These are phyloP conservation scores for Sicyos baderoa DNA, from an alignment of 306 rosid genomes.

Conservation along the genomic window DNA sequence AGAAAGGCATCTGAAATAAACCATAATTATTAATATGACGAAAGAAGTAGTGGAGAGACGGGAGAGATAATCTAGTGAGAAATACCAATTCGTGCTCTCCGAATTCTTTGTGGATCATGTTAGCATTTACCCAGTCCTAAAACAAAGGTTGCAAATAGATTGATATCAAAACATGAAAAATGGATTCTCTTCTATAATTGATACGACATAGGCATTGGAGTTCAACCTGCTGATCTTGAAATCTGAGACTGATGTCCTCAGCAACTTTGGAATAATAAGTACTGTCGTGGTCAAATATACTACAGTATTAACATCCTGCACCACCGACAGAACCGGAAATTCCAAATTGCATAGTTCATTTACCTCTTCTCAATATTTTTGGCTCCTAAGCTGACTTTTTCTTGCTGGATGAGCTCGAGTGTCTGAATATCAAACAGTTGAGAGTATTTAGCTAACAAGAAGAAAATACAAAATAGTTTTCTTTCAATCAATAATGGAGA, in stretches of 20 bases:
- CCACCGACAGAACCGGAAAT: conserved; percentile 12
- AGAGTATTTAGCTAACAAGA: conserved; percentile 5
- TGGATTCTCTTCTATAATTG: neutral
- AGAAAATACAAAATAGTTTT: neutral
- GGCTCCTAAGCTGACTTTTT: conserved; percentile 46
- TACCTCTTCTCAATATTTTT: conserved; percentile 66
- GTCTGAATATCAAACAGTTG: conserved; percentile 39
- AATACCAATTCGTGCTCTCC: conserved; percentile 41
- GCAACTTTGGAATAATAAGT: conserved; percentile 41
- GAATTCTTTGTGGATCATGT: conserved; percentile 28
- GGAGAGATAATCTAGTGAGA: neutral
- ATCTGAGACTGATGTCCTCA: conserved; percentile 42
- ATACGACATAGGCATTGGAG: conserved; percentile 10
- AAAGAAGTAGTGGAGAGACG: neutral
- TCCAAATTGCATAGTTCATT: conserved; percentile 17
- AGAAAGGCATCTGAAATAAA: conserved; percentile 5
- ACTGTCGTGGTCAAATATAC: conserved; percentile 34
- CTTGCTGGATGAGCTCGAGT: conserved; percentile 68
- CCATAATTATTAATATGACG: neutral
- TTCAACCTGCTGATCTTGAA: conserved; percentile 60
- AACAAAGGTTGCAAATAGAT: conserved; percentile 26
- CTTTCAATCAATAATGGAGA: neutral
- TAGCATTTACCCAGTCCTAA: conserved; percentile 51
- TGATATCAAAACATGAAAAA: conserved; percentile 9
- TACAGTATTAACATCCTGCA: conserved; percentile 19